Evolutionary conservation across 2,329 filamentous ascomycete genomes (phyloP).

Genomic region (Didymellaceae sp.): DNA sequence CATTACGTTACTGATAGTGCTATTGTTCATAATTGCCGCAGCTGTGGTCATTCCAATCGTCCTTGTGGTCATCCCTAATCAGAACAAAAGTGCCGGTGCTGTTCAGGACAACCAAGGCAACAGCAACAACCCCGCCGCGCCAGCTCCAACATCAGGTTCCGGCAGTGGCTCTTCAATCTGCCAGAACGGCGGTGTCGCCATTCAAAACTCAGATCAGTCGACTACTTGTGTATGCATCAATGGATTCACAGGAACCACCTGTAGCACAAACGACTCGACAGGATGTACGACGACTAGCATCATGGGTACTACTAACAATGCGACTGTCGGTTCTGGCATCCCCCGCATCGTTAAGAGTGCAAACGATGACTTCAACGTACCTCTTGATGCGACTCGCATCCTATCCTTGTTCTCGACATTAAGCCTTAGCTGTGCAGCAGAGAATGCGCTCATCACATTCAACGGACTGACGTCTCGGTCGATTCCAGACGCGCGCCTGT

Average conservation of each 20-base stretch:
- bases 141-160: slow-evolving; percentile 28
- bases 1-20: slow-evolving; percentile 67
- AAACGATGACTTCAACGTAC: slow-evolving; percentile 73
- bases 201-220: slow-evolving; percentile 65
- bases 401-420: slow-evolving; percentile 76
- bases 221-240: slow-evolving; percentile 91
- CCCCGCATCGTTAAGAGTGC: slow-evolving; percentile 74
- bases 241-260: slow-evolving; percentile 76
- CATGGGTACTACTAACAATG: slow-evolving; percentile 54
- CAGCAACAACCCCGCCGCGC: slow-evolving; percentile 21
- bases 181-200: slow-evolving; percentile 79
- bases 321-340: slow-evolving; percentile 81
- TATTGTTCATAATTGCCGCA: slow-evolving; percentile 76
- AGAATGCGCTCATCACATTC: slow-evolving; percentile 90
- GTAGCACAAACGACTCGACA: slow-evolving; percentile 56
- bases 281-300: slow-evolving; percentile 63
- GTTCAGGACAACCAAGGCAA: slow-evolving; percentile 29
- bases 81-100: slow-evolving; percentile 42
- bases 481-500: slow-evolving; percentile 16
- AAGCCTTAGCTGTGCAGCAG: slow-evolving; percentile 79
- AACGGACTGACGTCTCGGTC: slow-evolving; percentile 57
- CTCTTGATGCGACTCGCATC: slow-evolving; percentile 72
- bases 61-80: slow-evolving; percentile 64
- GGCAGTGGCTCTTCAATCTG: slow-evolving; percentile 60
- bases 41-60: slow-evolving; percentile 81